Base-by-base conservation (phyloP, 1,284 basidiomycete species). In the Tilletia walkeri region DNA sequence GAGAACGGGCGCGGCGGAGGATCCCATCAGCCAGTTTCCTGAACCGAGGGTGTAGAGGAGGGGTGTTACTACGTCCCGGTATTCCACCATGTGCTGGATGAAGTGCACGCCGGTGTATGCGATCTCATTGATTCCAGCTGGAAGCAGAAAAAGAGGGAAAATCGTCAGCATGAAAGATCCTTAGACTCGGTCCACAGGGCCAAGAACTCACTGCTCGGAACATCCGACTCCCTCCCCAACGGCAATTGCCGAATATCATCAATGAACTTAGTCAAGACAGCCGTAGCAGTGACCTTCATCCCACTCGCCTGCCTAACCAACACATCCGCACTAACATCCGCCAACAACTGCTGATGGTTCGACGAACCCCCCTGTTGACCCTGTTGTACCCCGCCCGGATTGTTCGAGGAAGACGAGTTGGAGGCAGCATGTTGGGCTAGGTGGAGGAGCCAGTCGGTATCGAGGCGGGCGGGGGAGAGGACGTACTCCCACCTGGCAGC, bases 191-290 rank as follows among this genome's bases (percentile, higher is more conserved):
- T 12, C 10, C 5, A 50, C 4, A 9, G 66, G 16, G 34, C 24
- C 14, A 30, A 10, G 47, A n/a, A 56, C 67, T 68, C 54, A 68
- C 67, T 78, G 53, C 75, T 78, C 5, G 80, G 76, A 2, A 78
- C 78, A 48, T 82, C 80, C 2, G 69, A 66, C 12, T 76, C 79
- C 47, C 78, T 72, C 69, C 77, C 76, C 20, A 73, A 50, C 7
- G 81, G 80, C 34, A 82, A 78, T 2, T 73, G 73, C 72, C 80
- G 79, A 70, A 83, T 69, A 36, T 81, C 79, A n/a, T 80, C 76
- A 70, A 83, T 75, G 59, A 81, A 76, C 39, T 78, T 75, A 12
- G 80, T 78, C 67, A 83, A 81, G 69, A 82, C 75, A 38, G 75
- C 71, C 59, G 80, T 73, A 2, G 80, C 78, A 7, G 69, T 75